phyloP scores from a whole-genome alignment of 2,329 filamentous ascomycete species.

The Trichoderma sp. region DNA sequence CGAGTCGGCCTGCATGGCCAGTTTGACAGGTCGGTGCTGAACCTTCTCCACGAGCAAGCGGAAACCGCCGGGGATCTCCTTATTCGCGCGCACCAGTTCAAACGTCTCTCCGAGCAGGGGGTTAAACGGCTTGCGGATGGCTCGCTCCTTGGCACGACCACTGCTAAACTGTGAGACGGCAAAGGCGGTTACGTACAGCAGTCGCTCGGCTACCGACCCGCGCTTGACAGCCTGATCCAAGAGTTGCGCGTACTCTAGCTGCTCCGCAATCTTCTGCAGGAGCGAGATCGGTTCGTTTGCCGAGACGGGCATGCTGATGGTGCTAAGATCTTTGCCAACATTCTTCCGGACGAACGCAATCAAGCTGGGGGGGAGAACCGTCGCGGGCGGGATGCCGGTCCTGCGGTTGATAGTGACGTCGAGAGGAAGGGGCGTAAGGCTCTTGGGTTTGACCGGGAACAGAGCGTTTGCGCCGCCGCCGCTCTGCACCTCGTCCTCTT shows the following conservation, averaged over 20 bases:
- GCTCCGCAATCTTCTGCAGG: constrained; percentile 85
- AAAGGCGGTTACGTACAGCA: constrained; percentile 86
- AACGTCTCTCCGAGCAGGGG: constrained; percentile 95
- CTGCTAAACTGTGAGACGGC: constrained; percentile 85
- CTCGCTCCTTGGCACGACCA: constrained; percentile 81
- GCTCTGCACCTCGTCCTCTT: constrained; percentile 55
- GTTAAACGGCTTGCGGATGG: constrained; percentile 95
- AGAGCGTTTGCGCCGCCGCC: constrained; percentile 64
- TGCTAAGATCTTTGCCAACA: constrained; percentile 94
- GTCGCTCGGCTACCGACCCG: constrained; percentile 64
- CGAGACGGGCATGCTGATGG: constrained; percentile 96
- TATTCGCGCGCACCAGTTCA: constrained; percentile 85
- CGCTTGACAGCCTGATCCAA: constrained; percentile 73
- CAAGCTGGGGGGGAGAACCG: constrained; percentile 80
- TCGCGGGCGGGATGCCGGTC: constrained; percentile 70
- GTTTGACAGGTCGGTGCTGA: constrained; percentile 84
- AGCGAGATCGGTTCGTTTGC: constrained; percentile 91
- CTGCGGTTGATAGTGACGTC: constrained; percentile 66
- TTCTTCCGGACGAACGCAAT: constrained; percentile 97
- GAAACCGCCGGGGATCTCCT: constrained; percentile 71
- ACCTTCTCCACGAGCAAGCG: constrained; percentile 96
- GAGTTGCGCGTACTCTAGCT: constrained; percentile 85
- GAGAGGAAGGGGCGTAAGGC: constrained; percentile 75
- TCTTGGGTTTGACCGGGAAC: constrained; percentile 76
- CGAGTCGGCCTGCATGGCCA: constrained; percentile 91